Conservation (phyloP, 345 rosid species). For the Fremontodendron californicum region DNA sequence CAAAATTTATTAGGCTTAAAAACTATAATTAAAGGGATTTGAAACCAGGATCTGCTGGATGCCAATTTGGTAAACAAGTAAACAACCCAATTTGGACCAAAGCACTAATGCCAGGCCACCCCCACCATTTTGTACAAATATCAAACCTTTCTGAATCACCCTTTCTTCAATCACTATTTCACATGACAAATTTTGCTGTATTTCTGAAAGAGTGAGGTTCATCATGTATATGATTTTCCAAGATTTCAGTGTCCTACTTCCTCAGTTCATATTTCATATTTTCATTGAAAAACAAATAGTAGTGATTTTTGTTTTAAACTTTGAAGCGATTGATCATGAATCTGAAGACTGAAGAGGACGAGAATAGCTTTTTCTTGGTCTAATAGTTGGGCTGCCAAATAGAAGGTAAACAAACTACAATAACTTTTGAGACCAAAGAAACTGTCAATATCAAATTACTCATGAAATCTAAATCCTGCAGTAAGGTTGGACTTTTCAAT, state of each 20-base stretch:
- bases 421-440: background rate
- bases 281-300: background rate
- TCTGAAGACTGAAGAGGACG: background rate
- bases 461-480: background rate
- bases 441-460: background rate
- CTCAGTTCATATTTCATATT: background rate
- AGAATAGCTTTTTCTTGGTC: background rate
- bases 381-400: background rate
- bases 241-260: background rate
- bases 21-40: background rate
- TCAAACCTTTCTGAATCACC: background rate
- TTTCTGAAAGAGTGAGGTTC: background rate
- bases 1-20: background rate
- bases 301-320: background rate
- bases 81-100: background rate
- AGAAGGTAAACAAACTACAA: background rate
- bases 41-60: no score
- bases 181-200: background rate
- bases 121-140: constrained; percentile 1
- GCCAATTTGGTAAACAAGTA: no score
- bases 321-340: background rate
- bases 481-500: constrained; percentile 1
- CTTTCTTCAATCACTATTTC: background rate
- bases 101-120: background rate
- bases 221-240: background rate